Evolutionary conservation across 768 basidiomycete genomes (phyloP), one percentile per base, ranked within the genome.

Genomic region (Ramaria rubella): DNA sequence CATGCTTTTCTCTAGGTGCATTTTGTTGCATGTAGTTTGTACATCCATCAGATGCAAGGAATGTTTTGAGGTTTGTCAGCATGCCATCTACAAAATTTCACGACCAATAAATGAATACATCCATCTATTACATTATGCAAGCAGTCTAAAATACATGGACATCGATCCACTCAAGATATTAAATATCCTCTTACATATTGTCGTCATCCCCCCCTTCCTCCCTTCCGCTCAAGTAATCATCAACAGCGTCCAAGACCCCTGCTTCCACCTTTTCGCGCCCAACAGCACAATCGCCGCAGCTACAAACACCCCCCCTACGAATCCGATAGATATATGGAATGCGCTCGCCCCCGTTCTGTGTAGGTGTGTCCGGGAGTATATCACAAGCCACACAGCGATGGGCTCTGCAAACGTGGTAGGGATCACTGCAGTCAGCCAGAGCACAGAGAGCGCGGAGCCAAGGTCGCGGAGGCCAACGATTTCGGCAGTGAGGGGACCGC

Each of bases 201-300:
- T n/a, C n/a, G n/a, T n/a, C n/a, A n/a, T n/a, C n/a, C n/a, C n/a
- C n/a, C n/a, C n/a, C n/a, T n/a, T n/a, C n/a, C n/a, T n/a, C n/a
- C n/a, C n/a, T n/a, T n/a, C n/a, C n/a, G n/a, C n/a, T 54, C 40
- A 54, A 17, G 52, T 54, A 5, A 42, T 54, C 11, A 43, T 27
- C 19, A 57, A 44, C 17, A 63, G 3, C n/a, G 42, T 55, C 48
- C 52, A 60, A 45, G 57, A 61, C 12, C 59, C 58, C 53, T 64
- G 63, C 29, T 58, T 49, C 52, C 59, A 59, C 31, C 63, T 30
- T 51, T 64, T 64, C 4, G 62, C 63, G 26, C 57, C 60, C 9
- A 58, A 29, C 4, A 64, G 52, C 26, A 59, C n/a, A 2, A 63
- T 3, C 11, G 60, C 52, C n/a, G 57, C 57, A 15, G 48, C 58